Evolutionary conservation across 306 rosid species (phyloP), one percentile per base, ranked within the genome.

Genomic region (Fragaria nilgerrensis): DNA sequence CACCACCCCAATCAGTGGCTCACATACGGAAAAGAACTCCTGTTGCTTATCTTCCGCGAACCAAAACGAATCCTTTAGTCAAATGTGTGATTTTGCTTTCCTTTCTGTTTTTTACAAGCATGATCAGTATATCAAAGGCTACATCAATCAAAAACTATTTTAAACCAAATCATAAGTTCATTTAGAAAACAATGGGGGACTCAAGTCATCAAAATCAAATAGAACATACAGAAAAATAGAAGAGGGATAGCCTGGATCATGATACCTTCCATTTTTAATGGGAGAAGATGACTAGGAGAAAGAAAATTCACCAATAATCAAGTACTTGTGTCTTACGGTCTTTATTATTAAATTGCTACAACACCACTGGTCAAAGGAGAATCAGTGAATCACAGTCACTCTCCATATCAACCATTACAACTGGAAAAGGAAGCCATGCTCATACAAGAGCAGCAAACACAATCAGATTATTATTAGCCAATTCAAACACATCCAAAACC

Each of bases 391-490:
- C 0, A 13, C 68, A 62, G 61, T 71, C 25, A 29, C 9, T 70
- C 62, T 71, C 75, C 75, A 19, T 19, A n/a, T 9, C 52, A 58
- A 15, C 55, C 22, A 11, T 5, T 0, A 44, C 45, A 74, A 49
- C 2, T 50, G 29, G 48, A 7, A 72, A 1, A 25, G 29, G 16
- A 73, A 37, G 52, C 65, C 66, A 73, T 19, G 34, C n/a, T 53
- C 76, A 37, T 55, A 37, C 39, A 70, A 25, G 74, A 70, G 22
- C 39, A 70, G 53, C 39, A 47, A 45, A 23, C 53, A 68, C 25
- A 37, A 55, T 55, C 22, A 73, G 41, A 50, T 37, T 7, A 0
- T 56, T 25, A 58, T 34, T 65, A 37, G 50, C 68, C 15, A 23
- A 64, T 34, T 65, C 47, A 65, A 36, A 65, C 47, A 36, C 47